phyloP scores from a whole-genome alignment of 768 basidiomycete species.

The Suillus clintonianus region DNA sequence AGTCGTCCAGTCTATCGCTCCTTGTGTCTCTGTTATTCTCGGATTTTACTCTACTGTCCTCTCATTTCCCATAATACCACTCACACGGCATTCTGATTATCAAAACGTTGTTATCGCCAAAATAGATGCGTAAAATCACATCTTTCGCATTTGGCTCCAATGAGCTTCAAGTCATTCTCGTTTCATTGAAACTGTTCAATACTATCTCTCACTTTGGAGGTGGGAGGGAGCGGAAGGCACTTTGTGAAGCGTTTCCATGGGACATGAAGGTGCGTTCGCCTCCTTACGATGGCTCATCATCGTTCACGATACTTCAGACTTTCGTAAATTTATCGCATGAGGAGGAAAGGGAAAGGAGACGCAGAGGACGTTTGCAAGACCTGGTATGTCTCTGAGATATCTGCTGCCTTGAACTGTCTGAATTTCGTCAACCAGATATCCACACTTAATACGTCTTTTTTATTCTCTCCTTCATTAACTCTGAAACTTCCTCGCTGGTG shows the following conservation, averaged over 20 bases:
- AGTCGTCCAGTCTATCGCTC: slow-evolving; percentile 45
- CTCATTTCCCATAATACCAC: slow-evolving; percentile 73
- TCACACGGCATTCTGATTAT: slow-evolving; percentile 61
- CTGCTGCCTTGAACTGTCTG: too few relatives aligned
- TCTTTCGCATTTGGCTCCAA: slow-evolving; percentile 62
- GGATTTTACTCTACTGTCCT: slow-evolving; percentile 60
- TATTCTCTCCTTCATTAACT: too few relatives aligned
- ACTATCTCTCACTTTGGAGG: slow-evolving; percentile 63
- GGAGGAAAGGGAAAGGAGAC: slow-evolving; percentile 57
- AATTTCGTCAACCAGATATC: too few relatives aligned
- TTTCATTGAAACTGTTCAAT: slow-evolving; percentile 64
- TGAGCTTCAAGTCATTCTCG: slow-evolving; percentile 67
- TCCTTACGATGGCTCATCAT: not conserved
- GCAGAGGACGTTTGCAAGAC: too few relatives aligned
- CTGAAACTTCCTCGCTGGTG: too few relatives aligned
- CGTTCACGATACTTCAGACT: slow-evolving; percentile 39
- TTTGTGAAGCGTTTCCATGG: slow-evolving; percentile 77
- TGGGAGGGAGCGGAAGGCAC: slow-evolving; percentile 60
- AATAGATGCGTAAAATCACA: slow-evolving; percentile 58
- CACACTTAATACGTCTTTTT: too few relatives aligned
- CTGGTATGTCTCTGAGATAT: too few relatives aligned
- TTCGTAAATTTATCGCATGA: slow-evolving; percentile 65
- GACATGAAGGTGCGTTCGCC: slow-evolving; percentile 60
- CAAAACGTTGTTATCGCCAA: slow-evolving; percentile 56
- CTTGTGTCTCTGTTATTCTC: slow-evolving; percentile 57